phyloP scores from a whole-genome alignment of 495 filamentous ascomycete species.

The Acidiella bohemica region DNA sequence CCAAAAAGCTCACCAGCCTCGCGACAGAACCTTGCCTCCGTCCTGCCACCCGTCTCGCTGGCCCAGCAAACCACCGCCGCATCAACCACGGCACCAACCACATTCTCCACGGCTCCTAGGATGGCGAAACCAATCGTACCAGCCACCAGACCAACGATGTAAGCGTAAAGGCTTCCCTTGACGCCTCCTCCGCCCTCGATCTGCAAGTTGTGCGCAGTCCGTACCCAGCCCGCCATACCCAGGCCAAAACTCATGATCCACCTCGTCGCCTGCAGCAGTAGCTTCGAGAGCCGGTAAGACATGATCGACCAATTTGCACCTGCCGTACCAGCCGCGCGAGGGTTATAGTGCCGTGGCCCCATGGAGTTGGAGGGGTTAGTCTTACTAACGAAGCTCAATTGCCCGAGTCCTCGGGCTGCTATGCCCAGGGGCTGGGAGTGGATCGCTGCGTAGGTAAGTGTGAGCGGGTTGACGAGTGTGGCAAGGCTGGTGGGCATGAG shows the following conservation, averaged over 20 bases:
- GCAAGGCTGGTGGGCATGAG: conserved; percentile 73
- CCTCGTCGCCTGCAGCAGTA: conserved; percentile 79
- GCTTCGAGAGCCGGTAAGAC: conserved; percentile 78
- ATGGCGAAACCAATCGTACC: conserved; percentile 91
- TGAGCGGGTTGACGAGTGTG: conserved; percentile 75
- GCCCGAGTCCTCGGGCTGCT: conserved; percentile 61
- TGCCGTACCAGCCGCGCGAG: conserved; percentile 29
- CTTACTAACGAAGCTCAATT: conserved; percentile 59
- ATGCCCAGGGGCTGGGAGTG: conserved; percentile 68
- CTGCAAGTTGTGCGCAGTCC: conserved; percentile 59
- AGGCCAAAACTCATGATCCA: conserved; percentile 79
- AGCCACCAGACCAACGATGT: conserved; percentile 82
- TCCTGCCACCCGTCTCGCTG: conserved; percentile 57
- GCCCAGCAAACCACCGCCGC: conserved; percentile 87
- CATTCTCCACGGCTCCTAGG: conserved; percentile 87
- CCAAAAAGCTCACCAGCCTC: conserved; percentile 77
- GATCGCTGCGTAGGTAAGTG: conserved; percentile 85
- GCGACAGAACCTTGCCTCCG: conserved; percentile 67
- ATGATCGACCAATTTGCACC: too few relatives aligned
- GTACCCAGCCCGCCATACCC: conserved; percentile 96
- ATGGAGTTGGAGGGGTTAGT: conserved; percentile 46
- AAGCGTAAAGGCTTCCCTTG: conserved; percentile 84
- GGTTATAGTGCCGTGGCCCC: conserved; percentile 40
- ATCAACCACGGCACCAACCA: conserved; percentile 83
- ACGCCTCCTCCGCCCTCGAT: conserved; percentile 34